Evolutionary conservation across 2,329 filamentous ascomycete species (phyloP), one percentile per base, ranked within the genome.

Genomic region (Fusarium decemcellulare): DNA sequence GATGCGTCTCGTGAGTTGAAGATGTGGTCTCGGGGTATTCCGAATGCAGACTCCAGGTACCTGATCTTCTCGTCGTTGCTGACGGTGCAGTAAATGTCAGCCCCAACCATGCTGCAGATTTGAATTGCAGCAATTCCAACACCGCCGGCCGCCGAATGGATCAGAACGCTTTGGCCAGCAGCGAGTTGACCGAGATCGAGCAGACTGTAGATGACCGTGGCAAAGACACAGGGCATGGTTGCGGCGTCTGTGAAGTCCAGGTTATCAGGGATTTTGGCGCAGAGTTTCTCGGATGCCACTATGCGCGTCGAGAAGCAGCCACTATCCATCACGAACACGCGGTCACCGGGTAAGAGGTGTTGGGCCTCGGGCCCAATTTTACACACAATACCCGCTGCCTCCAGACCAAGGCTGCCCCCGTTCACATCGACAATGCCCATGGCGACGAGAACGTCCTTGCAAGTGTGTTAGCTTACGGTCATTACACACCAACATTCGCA

Each of bases 1-100:
- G 74, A 73, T 0, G 56, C 52, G 61, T 79, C 71, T 2, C 76
- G 71, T 32, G 76, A 79, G 48, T 72, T 71, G 59, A 83, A 78
- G 37, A 83, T 80, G 42, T 74, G 74, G 5, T 67, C 57, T 16
- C 59, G 56, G 0, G 75, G 74, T 9, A 84, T 76, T 0, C 67
- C 71, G 63, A 76, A 80, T 2, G 53, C 63, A 1, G 68, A 65
- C 23, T 70, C 64, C 3, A 84, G 63, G 14, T 80, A 72, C 5
- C 73, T 47, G 2, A 61, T 67, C 66, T 84, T 83, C 15, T 79
- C 29, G 8, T 34, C 29, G 27, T 18, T 51, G 8, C 47, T 77
- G 2, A 74, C 61, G 3, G 71, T 76, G 23, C 23, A 72, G 47
- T 76, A 82, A 6, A 84, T 72, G 18, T 75, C 34, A 14, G 34